phyloP scores from a whole-genome alignment of 176 grass and related monocot species.

The Stipa capillata region DNA sequence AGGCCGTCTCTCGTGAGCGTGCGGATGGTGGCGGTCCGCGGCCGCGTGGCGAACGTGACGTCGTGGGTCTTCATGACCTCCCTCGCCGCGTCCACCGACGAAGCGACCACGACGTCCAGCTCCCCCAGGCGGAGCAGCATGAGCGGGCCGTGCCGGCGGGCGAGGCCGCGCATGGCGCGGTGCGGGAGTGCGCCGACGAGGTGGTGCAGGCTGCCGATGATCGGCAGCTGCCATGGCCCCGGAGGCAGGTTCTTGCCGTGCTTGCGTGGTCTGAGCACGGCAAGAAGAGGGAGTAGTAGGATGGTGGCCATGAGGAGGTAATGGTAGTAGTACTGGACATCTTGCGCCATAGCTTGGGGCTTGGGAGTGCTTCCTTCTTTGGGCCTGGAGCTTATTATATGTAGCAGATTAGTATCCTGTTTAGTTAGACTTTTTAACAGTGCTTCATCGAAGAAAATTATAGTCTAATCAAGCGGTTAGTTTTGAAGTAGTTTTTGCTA shows the following conservation, averaged over 20 bases:
- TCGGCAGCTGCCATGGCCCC: constrained; percentile 35
- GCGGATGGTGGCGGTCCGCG: background rate
- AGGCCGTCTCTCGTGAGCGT: background rate
- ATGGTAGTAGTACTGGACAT: background rate
- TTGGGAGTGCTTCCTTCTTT: background rate
- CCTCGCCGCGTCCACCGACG: constrained; percentile 35
- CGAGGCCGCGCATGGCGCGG: constrained; percentile 23
- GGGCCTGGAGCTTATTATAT: background rate
- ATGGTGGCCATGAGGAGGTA: background rate
- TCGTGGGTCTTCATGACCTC: constrained; percentile 37
- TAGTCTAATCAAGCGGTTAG: no score
- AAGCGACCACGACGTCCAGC: constrained; percentile 35
- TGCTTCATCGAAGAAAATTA: no score
- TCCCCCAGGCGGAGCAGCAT: constrained; percentile 47
- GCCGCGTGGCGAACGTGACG: constrained; percentile 35
- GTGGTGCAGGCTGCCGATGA: constrained; percentile 45
- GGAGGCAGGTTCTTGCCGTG: constrained; percentile 20
- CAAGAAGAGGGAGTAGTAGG: constrained; percentile 2
- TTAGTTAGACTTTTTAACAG: no score
- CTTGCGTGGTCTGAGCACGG: background rate
- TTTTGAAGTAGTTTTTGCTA: no score
- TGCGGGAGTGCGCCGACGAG: constrained; percentile 37
- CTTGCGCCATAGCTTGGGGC: background rate
- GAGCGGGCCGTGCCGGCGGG: constrained; percentile 26
- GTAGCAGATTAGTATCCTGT: no score